A percentile compares a stretch with the other conserved stretches of the same genome.
Conservation (phyloP, 148 eudicot species). For the Fagopyrum homotropicum region DNA sequence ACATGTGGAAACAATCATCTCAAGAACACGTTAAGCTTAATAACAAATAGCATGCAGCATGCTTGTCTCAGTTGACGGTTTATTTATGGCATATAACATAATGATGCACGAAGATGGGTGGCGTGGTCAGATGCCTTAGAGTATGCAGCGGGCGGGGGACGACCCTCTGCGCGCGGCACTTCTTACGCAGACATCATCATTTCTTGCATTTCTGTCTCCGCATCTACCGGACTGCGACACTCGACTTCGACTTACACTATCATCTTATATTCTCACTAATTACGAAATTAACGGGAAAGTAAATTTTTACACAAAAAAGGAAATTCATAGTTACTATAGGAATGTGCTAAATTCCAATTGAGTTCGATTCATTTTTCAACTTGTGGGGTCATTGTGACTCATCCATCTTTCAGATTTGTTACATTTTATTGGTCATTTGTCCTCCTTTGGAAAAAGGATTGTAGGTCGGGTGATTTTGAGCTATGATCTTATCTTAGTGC, state of each 20-base stretch:
- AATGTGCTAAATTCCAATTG: not conserved
- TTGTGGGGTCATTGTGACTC: not conserved
- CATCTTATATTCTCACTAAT: not conserved
- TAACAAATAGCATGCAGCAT: not conserved
- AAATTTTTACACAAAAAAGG: not conserved
- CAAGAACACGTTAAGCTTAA: not conserved
- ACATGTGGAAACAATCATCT: not conserved
- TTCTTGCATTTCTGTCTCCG: not conserved
- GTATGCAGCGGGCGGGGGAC: not conserved
- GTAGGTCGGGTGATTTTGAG: too few relatives aligned
- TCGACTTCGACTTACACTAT: not conserved
- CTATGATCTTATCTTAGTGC: too few relatives aligned
- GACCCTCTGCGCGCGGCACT: slow-evolving; percentile 1
- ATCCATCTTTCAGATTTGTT: not conserved
- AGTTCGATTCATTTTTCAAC: not conserved
- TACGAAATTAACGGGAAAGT: slow-evolving; percentile 1
- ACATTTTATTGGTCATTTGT: not conserved
- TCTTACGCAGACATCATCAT: slow-evolving; percentile 4
- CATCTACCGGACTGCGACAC: not conserved
- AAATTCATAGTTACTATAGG: not conserved
- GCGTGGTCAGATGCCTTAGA: not conserved
- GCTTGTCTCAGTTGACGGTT: not conserved
- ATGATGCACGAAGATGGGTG: not conserved
- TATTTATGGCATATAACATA: not conserved
- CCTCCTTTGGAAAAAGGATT: not conserved